Base-by-base conservation (phyloP, 805 yeast genomes). In the Candida awuae region DNA sequence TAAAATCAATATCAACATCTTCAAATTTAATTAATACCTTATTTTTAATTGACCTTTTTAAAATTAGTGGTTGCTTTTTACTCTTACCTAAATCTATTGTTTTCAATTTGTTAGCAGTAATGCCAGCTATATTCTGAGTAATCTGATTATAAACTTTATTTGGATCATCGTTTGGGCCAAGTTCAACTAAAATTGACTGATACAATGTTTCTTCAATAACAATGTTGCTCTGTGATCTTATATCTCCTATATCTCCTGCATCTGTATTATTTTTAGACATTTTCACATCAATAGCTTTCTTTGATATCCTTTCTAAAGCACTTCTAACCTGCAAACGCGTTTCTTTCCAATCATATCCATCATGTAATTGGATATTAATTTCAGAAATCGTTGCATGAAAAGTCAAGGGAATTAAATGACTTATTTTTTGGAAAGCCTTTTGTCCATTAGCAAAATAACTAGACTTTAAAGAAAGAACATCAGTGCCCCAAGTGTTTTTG, bases 271-370 rank as follows among this genome's bases (percentile, higher is more conserved):
- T 32, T 14, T 22, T 19, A 18, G 21, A 23, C 34, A 28, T 17
- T 8, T 17, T 25, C 13, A 23, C 25, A 4, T 29, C 27, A 18
- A 28, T 38, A 6, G 71, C 78, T 30, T 63, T 67, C 6, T 58
- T 63, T 47, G 80, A 86, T 7, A 85, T 72, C 9, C 72, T 61
- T 38, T 71, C 71, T 0, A 88, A 78, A 0, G 84, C 82, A n/a
- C 69, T 71, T 9, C 67, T 63, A 21, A 92, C 79, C 0, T 78
- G 67, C 18, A 66, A 67, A 41, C 94, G 69, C 0, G 97, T 86
- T 31, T 75, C 73, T 39, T 71, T 72, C 94, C 97, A 87, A 51
- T 92, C 97, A 54, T 80, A 92, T 0, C 99, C 99, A 62, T 92
- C 98, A 55, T 73, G 78, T 15, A 90, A 59, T 36, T 67, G 72